Base-by-base conservation (phyloP, 1,284 basidiomycete genomes). In the Apiotrichum gracile region DNA sequence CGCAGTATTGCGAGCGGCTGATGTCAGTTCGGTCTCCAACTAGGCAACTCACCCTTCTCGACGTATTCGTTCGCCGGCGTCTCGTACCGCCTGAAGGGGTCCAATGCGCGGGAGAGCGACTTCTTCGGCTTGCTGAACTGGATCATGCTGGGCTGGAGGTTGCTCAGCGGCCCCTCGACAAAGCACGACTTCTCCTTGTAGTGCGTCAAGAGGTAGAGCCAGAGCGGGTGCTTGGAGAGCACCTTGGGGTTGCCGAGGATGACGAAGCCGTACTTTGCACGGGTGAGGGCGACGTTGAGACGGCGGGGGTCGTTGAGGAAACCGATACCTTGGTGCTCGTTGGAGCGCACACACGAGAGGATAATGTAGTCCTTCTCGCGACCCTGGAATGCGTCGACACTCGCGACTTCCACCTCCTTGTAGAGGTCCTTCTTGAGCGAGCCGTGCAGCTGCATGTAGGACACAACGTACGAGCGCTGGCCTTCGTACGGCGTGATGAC, bases 281-380 rank as follows among this genome's bases (percentile, higher is more conserved):
- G 83, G 0, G 96, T 97, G 38, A 98, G 81, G 27, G 96, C 96
- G 40, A 99, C 96, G 66, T 99, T 98, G 67, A 99, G 77, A 62
- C 96, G 86, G 58, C 96, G 81, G 4, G 96, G 96, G 73, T 99
- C 96, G 68, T 94, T 97, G 78, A 99, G 81, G 82, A 99, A 99
- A 53, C 96, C 96, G 60, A 99, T 99, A 27, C 96, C 96, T 73
- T 97, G 96, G 70, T 98, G 94, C 72, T 98, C 96, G 74, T 98
- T 99, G 77, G 91, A 96, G 68, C 96, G 81, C n/a, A 99, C 96
- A 72, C 96, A 98, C 70, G 88, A 92, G 49, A 99, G 82, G 66
- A 99, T 97, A 74, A 99, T 97, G 68, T 98, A 97, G 74, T 99
- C 96, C 81, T 98, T 98, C 78, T 99, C 96, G 69, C 96, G 85